phyloP scores from a whole-genome alignment of 1,284 basidiomycete species.

The Tilletia indica region DNA sequence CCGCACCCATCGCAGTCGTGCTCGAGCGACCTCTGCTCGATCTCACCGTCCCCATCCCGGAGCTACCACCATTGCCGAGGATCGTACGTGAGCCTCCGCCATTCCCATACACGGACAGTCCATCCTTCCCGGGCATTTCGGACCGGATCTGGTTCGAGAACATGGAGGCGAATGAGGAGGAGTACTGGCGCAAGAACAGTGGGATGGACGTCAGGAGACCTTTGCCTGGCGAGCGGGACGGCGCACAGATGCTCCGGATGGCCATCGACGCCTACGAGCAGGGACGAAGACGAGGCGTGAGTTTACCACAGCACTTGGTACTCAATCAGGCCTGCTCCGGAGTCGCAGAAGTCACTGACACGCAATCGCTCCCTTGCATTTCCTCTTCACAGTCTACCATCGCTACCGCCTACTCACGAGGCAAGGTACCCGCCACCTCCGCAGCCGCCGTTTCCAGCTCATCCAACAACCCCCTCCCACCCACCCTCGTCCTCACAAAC shows the following conservation, averaged over 20 bases:
- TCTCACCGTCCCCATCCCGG: neutral
- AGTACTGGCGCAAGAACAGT: neutral
- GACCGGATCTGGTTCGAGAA: slow-evolving; percentile 11
- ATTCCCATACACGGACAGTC: neutral
- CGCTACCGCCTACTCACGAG: neutral
- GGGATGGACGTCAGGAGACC: slow-evolving; percentile 10
- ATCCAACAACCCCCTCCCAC: neutral
- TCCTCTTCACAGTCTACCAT: neutral
- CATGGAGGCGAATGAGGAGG: slow-evolving; percentile 11
- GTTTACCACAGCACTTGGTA: neutral
- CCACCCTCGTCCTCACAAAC: slow-evolving; percentile 7
- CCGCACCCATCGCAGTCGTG: slow-evolving; percentile 2
- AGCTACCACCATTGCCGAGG: neutral
- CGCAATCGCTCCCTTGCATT: neutral
- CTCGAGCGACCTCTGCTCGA: slow-evolving; percentile 14
- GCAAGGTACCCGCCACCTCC: neutral
- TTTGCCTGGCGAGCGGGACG: neutral
- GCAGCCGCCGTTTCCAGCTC: neutral
- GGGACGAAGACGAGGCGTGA: slow-evolving; percentile 1
- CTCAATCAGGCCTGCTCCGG: no score
- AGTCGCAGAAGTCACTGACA: no score
- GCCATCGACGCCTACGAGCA: slow-evolving; percentile 11
- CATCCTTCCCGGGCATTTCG: neutral
- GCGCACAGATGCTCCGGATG: neutral
- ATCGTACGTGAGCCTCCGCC: neutral